Base-by-base conservation (phyloP, 805 yeast species). In the Cyberlindnera petersonii region DNA sequence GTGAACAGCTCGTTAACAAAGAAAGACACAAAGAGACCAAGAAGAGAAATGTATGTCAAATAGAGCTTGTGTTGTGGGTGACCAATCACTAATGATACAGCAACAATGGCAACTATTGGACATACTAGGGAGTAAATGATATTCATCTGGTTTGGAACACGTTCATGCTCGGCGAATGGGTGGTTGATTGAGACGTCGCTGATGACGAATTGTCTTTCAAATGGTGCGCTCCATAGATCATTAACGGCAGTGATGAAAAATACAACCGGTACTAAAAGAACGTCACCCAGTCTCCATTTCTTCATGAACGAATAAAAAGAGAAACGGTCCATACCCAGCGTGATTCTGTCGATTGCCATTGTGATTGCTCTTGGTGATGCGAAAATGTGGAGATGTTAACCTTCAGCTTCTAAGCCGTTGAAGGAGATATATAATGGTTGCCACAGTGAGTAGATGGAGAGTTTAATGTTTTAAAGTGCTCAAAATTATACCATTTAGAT, bases 161-260 rank as follows among this genome's bases (percentile, higher is more conserved):
- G 70, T 61, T 91, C 95, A 14, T 65, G 69, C 33, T 74, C 77
- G 0, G 95, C 83, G 58, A 74, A 79, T 1, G 97, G 96, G 60
- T 86, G 95, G 36, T 80, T 77, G 27, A 91, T 75, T 0, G 91
- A 74, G 29, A 79, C 58, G 63, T 91, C 96, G 55, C 79, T 78
- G 39, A 89, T 62, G 35, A 67, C 72, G 57, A 91, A 91, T 52
- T 82, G 86, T 52, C 96, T 71, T 56, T 86, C 77, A 56, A 83
- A 84, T 1, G 96, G 96, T 24, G 65, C 54, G 10, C 58, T 56
- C 26, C 55, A 54, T 21, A 53, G 45, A 31, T 61, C 59, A 9
- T 63, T 59, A 6, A 65, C 60, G n/a, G 50, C 38, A 37, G 61
- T 64, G 7, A 64, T 20, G 4, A 62, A 18, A 37, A 60, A 55